phyloP scores from a whole-genome alignment of 164 flowering plant genomes.

The Nymphaea thermarum region DNA sequence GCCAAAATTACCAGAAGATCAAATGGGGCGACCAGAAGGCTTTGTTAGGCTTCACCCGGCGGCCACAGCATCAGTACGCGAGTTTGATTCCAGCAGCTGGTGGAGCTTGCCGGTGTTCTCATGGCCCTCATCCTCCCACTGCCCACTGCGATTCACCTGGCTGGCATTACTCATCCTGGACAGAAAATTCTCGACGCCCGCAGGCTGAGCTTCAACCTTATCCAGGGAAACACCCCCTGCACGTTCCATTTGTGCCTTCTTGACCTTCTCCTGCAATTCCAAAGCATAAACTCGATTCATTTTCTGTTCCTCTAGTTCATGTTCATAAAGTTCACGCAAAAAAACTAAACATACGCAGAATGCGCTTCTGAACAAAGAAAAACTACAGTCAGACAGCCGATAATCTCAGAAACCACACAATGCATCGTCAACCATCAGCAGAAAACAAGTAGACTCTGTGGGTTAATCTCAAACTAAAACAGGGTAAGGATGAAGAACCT shows the following conservation, averaged over 20 bases:
- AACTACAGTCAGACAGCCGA: not conserved
- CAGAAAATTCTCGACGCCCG: conserved; percentile 57
- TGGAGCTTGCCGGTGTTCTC: conserved; percentile 59
- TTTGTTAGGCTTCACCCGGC: conserved; percentile 40
- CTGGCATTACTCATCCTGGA: conserved; percentile 59
- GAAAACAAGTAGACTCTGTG: too few species aligned
- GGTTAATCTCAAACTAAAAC: not conserved
- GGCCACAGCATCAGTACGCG: conserved; percentile 72
- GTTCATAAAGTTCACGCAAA: too few species aligned
- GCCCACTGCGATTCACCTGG: conserved; percentile 16
- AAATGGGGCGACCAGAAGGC: not conserved
- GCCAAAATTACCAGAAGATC: not conserved
- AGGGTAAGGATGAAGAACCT: not conserved
- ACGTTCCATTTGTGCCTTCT: conserved; percentile 21
- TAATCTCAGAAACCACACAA: not conserved
- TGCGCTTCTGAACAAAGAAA: not conserved
- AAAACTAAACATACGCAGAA: not conserved
- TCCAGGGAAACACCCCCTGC: conserved; percentile 14
- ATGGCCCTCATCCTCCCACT: conserved; percentile 31
- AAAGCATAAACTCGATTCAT: not conserved
- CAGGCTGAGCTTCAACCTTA: conserved; percentile 10
- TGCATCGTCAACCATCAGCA: not conserved
- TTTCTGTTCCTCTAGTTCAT: too few species aligned
- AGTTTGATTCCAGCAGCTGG: conserved; percentile 68
- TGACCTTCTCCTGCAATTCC: conserved; percentile 48